phyloP scores from a whole-genome alignment of 768 basidiomycete genomes.

The Amanita pallidorosea region DNA sequence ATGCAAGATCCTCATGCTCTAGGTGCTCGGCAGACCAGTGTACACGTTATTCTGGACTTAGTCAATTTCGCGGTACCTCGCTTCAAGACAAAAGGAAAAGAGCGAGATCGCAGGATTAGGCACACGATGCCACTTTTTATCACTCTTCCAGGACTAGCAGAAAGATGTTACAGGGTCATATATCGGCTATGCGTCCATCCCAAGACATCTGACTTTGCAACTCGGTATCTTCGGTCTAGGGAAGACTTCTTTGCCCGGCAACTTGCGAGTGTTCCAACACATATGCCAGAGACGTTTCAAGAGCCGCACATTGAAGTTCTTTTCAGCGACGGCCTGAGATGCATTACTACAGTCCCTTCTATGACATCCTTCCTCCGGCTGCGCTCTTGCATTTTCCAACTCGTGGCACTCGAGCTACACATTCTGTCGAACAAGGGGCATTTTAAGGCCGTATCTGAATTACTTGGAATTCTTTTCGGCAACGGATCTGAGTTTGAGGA shows the following conservation, averaged over 20 bases:
- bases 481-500: slow-evolving; percentile 43
- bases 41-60: slow-evolving; percentile 74
- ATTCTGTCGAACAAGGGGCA: slow-evolving; percentile 73
- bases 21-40: slow-evolving; percentile 55
- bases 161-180: slow-evolving; percentile 74
- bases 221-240: slow-evolving; percentile 77
- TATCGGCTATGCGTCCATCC: slow-evolving; percentile 85
- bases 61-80: slow-evolving; percentile 64
- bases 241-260: slow-evolving; percentile 88
- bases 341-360: slow-evolving; percentile 55
- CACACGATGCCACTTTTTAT: slow-evolving; percentile 46
- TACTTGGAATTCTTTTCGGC: slow-evolving; percentile 77
- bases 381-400: slow-evolving; percentile 77
- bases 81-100: slow-evolving; percentile 32
- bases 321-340: slow-evolving; percentile 62
- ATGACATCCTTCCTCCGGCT: slow-evolving; percentile 71
- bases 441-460: slow-evolving; percentile 57
- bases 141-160: slow-evolving; percentile 67
- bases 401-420: slow-evolving; percentile 82
- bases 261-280: slow-evolving; percentile 64
- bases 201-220: slow-evolving; percentile 67
- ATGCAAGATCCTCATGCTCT: slow-evolving; percentile 75
- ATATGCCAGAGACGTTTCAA: slow-evolving; percentile 37
- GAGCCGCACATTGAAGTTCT: slow-evolving; percentile 49
- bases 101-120: slow-evolving; percentile 17